Conservation (phyloP, 176 grass and related monocot genomes). For the Aegilops longissima region DNA sequence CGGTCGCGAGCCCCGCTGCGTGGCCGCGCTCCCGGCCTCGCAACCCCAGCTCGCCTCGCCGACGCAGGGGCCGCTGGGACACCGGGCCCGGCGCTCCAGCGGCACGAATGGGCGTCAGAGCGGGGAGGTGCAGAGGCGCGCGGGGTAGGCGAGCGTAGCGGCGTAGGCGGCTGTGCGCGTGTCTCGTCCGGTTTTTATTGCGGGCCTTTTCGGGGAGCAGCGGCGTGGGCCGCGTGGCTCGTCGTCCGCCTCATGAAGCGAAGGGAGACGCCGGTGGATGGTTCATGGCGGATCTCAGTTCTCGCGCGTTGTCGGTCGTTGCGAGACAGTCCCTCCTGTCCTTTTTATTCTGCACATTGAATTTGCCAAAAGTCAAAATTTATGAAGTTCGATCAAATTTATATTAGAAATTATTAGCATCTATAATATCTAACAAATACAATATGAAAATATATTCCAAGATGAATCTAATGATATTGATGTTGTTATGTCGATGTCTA, state of each 20-base stretch:
- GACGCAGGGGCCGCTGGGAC: not conserved
- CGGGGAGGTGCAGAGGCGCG: not conserved
- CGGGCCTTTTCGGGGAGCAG: not conserved
- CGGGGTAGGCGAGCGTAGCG: not conserved
- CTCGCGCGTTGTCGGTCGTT: not conserved
- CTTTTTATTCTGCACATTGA: too few species aligned
- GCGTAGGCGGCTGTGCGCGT: not conserved
- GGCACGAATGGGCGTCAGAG: not conserved
- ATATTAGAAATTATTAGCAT: too few species aligned
- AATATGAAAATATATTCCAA: too few species aligned
- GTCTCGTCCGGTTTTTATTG: not conserved
- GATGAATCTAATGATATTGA: too few species aligned
- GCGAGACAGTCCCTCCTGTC: not conserved
- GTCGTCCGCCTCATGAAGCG: constrained; percentile 27
- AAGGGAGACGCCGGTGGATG: not conserved
- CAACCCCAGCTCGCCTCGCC: not conserved
- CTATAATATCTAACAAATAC: too few species aligned
- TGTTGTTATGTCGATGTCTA: too few species aligned
- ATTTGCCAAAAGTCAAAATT: too few species aligned
- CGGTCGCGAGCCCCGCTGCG: constrained; percentile 54
- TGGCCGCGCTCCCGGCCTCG: constrained; percentile 43
- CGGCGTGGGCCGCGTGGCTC: constrained; percentile 47
- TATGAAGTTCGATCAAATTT: too few species aligned
- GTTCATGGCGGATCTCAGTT: not conserved
- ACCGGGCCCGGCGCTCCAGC: not conserved